Percentiles rank a stretch among this genome's conserved stretches.
These are phyloP conservation scores for Blastomyces gilchristii DNA, from an alignment of 2,329 filamentous ascomycete species.

Conservation along the genomic window DNA sequence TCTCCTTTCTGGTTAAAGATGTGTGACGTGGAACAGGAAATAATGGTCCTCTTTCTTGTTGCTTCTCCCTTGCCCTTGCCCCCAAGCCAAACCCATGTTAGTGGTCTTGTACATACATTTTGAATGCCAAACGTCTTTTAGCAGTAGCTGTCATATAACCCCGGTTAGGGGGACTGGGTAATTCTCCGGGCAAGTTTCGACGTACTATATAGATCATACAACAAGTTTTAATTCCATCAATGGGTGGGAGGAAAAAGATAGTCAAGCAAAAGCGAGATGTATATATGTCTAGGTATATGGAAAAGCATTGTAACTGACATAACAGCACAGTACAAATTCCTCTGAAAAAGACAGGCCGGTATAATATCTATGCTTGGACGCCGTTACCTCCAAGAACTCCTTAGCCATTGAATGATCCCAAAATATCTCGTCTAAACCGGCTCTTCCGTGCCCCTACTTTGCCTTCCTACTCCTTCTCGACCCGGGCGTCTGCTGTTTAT, in stretches of 20 bases:
- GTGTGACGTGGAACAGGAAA: not conserved
- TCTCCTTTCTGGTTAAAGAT: not conserved
- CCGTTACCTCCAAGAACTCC: not conserved
- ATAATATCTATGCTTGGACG: not conserved
- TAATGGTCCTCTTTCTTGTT: not conserved
- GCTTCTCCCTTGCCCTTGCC: not conserved
- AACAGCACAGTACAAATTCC: too few species aligned
- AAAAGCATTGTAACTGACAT: not conserved
- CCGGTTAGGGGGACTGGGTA: too few species aligned
- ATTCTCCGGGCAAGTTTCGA: too few species aligned
- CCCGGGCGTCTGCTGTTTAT: slow-evolving; percentile 26
- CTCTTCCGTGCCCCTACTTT: slow-evolving; percentile 11
- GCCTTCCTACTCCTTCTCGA: slow-evolving; percentile 34
- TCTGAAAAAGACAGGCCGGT: not conserved
- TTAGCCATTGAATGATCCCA: not conserved
- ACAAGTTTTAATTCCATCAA: too few species aligned
- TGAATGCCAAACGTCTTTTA: too few species aligned
- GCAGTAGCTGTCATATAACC: too few species aligned
- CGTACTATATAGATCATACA: too few species aligned
- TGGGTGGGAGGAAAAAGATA: too few species aligned
- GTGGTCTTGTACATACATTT: too few species aligned
- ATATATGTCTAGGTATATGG: not conserved
- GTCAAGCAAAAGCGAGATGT: not conserved
- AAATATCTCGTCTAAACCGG: not conserved
- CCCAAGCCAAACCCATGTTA: too few species aligned